phyloP scores from a whole-genome alignment of 2,329 filamentous ascomycete genomes.

The Aspergillus sp. region DNA sequence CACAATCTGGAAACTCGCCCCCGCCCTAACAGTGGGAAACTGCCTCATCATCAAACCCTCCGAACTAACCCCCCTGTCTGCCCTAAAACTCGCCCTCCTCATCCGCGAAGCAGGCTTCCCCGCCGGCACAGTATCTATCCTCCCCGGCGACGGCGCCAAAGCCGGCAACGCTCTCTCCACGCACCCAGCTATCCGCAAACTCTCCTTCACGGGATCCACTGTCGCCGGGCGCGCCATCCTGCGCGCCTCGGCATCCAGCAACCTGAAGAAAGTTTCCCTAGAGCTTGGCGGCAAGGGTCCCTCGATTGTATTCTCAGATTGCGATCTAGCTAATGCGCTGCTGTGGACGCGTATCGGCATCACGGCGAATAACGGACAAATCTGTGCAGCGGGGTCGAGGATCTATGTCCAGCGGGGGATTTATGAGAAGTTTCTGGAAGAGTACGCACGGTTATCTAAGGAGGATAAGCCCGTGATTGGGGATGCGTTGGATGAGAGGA shows the following conservation, averaged over 20 bases:
- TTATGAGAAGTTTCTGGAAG: slow-evolving; percentile 33
- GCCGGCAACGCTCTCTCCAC: slow-evolving; percentile 41
- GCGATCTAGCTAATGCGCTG: slow-evolving; percentile 35
- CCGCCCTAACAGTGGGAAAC: slow-evolving; percentile 57
- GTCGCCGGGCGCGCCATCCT: slow-evolving; percentile 33
- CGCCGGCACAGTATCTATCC: slow-evolving; percentile 58
- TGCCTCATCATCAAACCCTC: slow-evolving; percentile 70
- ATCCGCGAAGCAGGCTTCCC: slow-evolving; percentile 57
- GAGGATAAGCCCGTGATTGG: slow-evolving; percentile 49
- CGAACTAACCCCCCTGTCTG: slow-evolving; percentile 58
- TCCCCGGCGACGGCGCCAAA: slow-evolving; percentile 64
- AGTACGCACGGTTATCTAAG: slow-evolving; percentile 50
- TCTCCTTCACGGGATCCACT: slow-evolving; percentile 39
- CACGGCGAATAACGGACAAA: slow-evolving; percentile 36
- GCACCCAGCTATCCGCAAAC: slow-evolving; percentile 35
- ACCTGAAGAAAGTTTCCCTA: slow-evolving; percentile 38
- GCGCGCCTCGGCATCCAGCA: slow-evolving; percentile 30
- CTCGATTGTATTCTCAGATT: slow-evolving; percentile 38
- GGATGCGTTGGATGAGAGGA: slow-evolving; percentile 24
- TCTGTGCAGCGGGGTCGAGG: slow-evolving; percentile 34
- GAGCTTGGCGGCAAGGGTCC: slow-evolving; percentile 41
- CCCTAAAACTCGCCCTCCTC: slow-evolving; percentile 50
- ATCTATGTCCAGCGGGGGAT: slow-evolving; percentile 38
- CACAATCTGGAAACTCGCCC: slow-evolving; percentile 56
- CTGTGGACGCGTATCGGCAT: slow-evolving; percentile 34